Evolutionary conservation across 2,329 filamentous ascomycete genomes (phyloP), one percentile per base, ranked within the genome.

Genomic region (Karstenula rhodostoma): DNA sequence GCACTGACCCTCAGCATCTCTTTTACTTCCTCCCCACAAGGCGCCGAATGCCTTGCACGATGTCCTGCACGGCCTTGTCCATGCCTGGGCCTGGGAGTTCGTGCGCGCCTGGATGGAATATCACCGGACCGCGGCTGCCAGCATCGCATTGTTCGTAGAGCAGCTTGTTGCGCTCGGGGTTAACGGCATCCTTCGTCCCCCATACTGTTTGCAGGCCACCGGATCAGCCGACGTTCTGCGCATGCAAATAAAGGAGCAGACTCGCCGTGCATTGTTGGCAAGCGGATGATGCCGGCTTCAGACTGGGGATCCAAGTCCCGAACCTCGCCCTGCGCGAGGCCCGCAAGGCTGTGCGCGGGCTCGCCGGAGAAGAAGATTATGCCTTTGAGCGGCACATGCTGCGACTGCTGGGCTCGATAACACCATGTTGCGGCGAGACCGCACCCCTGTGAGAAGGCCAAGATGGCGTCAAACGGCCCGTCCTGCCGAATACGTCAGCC

Each of bases 401-500:
- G 25, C 23, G n/a, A 4, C 46, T 32, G 46, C 27, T 48, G 46
- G 25, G 46, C 46, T 2, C 25, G 25, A 48, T 48, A 48, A 19
- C 46, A 48, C 46, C 46, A 48, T 32, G 27, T 48, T 9, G 46
- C 46, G 1, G 46, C 46, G 25, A 48, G 46, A 17, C 23, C 9
- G 25, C 46, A 48, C 13, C 46, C 46, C 25, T 48, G 46, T 2
- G 46, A 48, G 25, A 48, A 48, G 25, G 46, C 46, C 25, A 48
- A 48, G 44, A 48, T 48, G 25, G 46, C 46, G 27, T 48, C 46
- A 48, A 48, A 48, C 25, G 46, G 46, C 25, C 46, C 46, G 25
- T 48, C 27, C 46, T 48, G 27, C 27, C 46, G n/a, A n/a, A n/a
- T 32, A 19, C 4, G 25, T 32, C 25, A 48, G 46, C 2, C 17